These are phyloP conservation scores for Colletotrichum sp. DNA, from an alignment of 2,329 filamentous ascomycete genomes.

Conservation along the genomic window DNA sequence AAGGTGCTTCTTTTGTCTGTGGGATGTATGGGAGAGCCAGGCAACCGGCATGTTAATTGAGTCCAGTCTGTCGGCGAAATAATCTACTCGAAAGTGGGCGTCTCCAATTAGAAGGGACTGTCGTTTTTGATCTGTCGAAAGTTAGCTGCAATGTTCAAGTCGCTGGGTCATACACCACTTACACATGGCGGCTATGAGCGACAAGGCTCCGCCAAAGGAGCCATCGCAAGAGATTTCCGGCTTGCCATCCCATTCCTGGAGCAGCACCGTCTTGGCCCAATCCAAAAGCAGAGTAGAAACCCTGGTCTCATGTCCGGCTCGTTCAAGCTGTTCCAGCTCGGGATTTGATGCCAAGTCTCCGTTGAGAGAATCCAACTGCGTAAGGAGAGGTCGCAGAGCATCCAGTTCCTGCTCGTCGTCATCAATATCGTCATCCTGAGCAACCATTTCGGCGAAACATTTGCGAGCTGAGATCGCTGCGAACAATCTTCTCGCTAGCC, in stretches of 20 bases:
- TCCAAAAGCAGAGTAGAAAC: conserved; percentile 66
- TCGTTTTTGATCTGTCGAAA: conserved; percentile 61
- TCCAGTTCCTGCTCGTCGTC: conserved; percentile 38
- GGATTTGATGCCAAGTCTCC: conserved; percentile 49
- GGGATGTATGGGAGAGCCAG: conserved; percentile 68
- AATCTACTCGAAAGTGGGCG: conserved; percentile 75
- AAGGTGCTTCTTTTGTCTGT: conserved; percentile 72
- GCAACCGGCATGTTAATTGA: conserved; percentile 74
- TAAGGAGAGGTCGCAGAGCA: conserved; percentile 53
- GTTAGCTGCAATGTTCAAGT: not conserved
- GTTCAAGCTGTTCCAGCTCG: conserved; percentile 55
- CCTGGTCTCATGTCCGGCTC: conserved; percentile 61
- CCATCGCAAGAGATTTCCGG: conserved; percentile 73
- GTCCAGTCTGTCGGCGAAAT: conserved; percentile 79
- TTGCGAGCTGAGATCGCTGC: conserved; percentile 59
- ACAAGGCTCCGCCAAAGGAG: conserved; percentile 77
- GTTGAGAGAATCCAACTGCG: conserved; percentile 58
- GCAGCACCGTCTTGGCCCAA: conserved; percentile 76
- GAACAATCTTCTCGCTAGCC: conserved; percentile 63
- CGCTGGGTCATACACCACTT: conserved; percentile 39
- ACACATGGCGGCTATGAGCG: conserved; percentile 76
- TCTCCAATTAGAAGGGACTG: conserved; percentile 69
- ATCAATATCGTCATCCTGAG: conserved; percentile 38
- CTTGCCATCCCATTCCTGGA: conserved; percentile 82
- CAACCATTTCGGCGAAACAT: conserved; percentile 52